These are phyloP conservation scores for Arabis hirsuta DNA, from an alignment of 345 rosid species.

Conservation along the genomic window DNA sequence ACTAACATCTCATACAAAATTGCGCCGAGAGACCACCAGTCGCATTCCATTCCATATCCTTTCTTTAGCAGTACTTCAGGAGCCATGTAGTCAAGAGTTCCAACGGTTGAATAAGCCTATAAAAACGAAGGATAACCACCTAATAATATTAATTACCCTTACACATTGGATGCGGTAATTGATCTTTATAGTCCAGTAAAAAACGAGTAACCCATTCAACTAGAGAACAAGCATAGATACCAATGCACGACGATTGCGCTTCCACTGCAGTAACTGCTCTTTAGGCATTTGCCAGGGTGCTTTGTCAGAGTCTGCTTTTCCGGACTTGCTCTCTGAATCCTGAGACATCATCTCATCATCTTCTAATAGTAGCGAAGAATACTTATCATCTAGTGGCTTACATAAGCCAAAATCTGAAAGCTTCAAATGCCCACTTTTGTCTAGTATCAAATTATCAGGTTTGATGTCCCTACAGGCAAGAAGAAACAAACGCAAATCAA, in stretches of 20 bases:
- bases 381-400: conserved; percentile 93
- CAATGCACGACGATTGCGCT: conserved; percentile 94
- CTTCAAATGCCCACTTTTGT: conserved; percentile 94
- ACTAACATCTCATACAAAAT: conserved; percentile 96
- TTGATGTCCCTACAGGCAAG: conserved; percentile 83
- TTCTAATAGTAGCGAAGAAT: conserved; percentile 78
- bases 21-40: conserved; percentile 99
- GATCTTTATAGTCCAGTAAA: conserved; percentile 11
- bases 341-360: conserved; percentile 64
- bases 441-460: conserved; percentile 95
- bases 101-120: conserved; percentile 98
- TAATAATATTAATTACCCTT: background rate
- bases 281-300: conserved; percentile 87
- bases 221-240: conserved; percentile 50
- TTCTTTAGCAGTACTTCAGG: conserved; percentile 94
- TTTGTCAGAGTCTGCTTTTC: conserved; percentile 54
- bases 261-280: conserved; percentile 81
- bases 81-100: conserved; percentile 99
- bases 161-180: background rate
- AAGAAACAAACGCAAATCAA: conserved; percentile 8
- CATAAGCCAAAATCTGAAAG: conserved; percentile 99
- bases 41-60: conserved; percentile 98
- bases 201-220: conserved; percentile 14
- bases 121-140: conserved; percentile 26
- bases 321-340: conserved; percentile 55